A percentile compares a stretch with the other conserved stretches of the same genome.
Conservation (phyloP, 176 grass and related monocot species). For the Calamus simplicifolius region DNA sequence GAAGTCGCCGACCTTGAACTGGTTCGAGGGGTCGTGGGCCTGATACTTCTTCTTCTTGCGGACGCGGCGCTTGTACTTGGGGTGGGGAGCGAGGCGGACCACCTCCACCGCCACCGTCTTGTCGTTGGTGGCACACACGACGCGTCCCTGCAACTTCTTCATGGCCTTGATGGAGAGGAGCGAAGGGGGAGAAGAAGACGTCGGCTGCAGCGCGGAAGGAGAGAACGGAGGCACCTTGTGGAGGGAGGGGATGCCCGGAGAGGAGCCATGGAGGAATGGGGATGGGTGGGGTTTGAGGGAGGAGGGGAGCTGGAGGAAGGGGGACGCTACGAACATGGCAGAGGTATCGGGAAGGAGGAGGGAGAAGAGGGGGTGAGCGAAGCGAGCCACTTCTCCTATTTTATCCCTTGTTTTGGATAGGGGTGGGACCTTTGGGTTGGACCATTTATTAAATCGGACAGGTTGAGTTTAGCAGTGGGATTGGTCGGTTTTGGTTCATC, state of each 20-base stretch:
- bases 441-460: too few relatives aligned
- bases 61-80: constrained; percentile 70
- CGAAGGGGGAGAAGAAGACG: neutral
- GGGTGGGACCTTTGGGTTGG: too few relatives aligned
- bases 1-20: constrained; percentile 83
- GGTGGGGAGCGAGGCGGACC: constrained; percentile 48
- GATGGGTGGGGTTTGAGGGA: constrained; percentile 2
- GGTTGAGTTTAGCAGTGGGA: too few relatives aligned
- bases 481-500: too few relatives aligned
- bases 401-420: too few relatives aligned
- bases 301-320: constrained; percentile 7
- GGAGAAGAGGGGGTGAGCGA: too few relatives aligned
- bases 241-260: constrained; percentile 15
- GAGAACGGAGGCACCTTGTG: neutral
- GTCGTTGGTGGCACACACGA: constrained; percentile 71
- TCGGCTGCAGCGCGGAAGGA: neutral
- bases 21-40: constrained; percentile 87
- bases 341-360: too few relatives aligned
- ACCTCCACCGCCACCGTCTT: constrained; percentile 89
- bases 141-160: constrained; percentile 57
- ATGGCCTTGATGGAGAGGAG: constrained; percentile 37
- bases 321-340: neutral
- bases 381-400: too few relatives aligned
- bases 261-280: constrained; percentile 35
- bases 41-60: constrained; percentile 85